Evolutionary conservation across 2,329 filamentous ascomycete genomes (phyloP), one percentile per base, ranked within the genome.

Genomic region (Colletotrichum sp.): DNA sequence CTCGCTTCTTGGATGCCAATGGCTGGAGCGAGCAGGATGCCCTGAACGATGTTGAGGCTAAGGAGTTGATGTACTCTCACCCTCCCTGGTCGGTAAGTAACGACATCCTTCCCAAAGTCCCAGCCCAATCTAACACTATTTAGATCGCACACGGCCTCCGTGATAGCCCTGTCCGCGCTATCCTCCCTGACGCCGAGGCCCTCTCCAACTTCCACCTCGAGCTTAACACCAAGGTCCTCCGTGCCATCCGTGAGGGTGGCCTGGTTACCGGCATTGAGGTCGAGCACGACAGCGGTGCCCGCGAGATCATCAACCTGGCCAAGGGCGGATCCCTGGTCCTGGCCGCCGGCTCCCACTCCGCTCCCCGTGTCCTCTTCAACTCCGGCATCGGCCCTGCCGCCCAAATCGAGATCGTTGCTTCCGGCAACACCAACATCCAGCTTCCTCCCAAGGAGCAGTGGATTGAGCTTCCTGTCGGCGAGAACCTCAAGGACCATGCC

Each of bases 351-450:
- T 84, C 88, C 0, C 90, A 89, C 82, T 89, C 91, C 80, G 89
- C 89, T 1, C 90, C 90, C 2, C 88, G 91, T 55, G 80, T 93
- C 2, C 86, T 93, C 7, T 90, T 91, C 79, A 86, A 91, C 4
- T 90, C 87, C 25, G 91, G 91, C 32, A 85, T 93, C 39, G 91
- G 91, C 3, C 87, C 88, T 1, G 78, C 78, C 13, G 79, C 83
- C 0, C 87, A 92, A 61, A 85, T 93, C 4, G 74, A 85, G 13
- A 82, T 83, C 8, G 85, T 88, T 70, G 81, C 83, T 90, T 3
- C 91, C 90, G 0, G 91, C 88, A 72, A 55, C 9, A 75, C 73
- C 6, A 59, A 64, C 39, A 28, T 77, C 30, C n/a, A 72, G 39
- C 77, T 82, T 3, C 79, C 80, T 12, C 72, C 78, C 12, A 68